These are phyloP conservation scores for Breynia disticha DNA, from an alignment of 441 rosid genomes.

Conservation along the genomic window DNA sequence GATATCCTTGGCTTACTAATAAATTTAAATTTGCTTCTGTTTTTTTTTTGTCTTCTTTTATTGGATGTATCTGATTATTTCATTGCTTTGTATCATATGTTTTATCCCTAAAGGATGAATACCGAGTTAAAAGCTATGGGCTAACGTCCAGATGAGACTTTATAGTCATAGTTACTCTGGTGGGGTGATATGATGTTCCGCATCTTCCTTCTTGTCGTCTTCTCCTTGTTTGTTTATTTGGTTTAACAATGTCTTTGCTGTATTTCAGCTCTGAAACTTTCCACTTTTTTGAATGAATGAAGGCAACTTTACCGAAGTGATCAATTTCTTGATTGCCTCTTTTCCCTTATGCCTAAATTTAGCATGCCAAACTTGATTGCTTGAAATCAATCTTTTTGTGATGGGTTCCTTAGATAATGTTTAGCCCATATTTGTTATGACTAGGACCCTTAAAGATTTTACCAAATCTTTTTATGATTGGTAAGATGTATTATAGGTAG, in stretches of 20 bases:
- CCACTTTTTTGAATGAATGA: background rate
- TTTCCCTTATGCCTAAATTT: slow-evolving; percentile 20
- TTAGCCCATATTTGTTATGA: too few relatives aligned
- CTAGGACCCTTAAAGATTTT: too few relatives aligned
- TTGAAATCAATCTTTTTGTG: background rate
- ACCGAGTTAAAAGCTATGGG: slow-evolving; percentile 33
- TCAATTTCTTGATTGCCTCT: slow-evolving; percentile 16
- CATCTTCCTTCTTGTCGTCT: background rate
- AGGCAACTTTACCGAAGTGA: slow-evolving; percentile 23
- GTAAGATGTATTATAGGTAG: too few relatives aligned
- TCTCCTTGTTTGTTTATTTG: too few relatives aligned
- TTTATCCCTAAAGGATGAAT: slow-evolving; percentile 30
- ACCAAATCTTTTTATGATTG: too few relatives aligned
- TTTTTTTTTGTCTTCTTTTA: too few relatives aligned
- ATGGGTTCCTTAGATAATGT: too few relatives aligned
- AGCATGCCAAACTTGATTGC: slow-evolving; percentile 4
- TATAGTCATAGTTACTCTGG: slow-evolving; percentile 69
- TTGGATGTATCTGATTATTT: background rate
- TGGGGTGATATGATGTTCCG: slow-evolving; percentile 10
- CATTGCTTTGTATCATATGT: background rate
- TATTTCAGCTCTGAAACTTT: background rate
- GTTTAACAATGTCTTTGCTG: too few relatives aligned
- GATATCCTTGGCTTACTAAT: too few relatives aligned
- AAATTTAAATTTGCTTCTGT: background rate
- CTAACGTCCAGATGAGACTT: slow-evolving; percentile 36